Evolutionary conservation across 768 basidiomycete genomes (phyloP).

Genomic region (Cystofilobasidium ferigula): DNA sequence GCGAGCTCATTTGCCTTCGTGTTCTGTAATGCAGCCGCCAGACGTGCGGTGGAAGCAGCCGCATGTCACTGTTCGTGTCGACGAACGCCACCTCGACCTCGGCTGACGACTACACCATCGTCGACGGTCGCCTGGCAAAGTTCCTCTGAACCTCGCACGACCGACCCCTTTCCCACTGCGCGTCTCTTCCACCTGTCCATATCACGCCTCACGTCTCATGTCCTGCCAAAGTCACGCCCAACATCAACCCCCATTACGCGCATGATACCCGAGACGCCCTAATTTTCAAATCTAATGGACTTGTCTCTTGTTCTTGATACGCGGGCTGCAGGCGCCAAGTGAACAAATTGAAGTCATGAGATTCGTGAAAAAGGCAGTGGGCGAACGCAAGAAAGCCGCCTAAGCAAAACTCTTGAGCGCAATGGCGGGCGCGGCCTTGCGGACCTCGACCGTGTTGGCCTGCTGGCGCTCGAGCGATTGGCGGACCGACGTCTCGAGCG

Average conservation of each 20-base stretch:
- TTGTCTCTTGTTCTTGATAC: too few relatives aligned
- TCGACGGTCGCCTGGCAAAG: background rate
- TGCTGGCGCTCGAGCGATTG: conserved; percentile 47
- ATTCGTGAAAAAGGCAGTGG: background rate
- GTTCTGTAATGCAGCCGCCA: background rate
- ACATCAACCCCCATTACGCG: too few relatives aligned
- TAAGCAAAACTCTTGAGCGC: conserved; percentile 6
- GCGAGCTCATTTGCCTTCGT: too few relatives aligned
- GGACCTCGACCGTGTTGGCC: background rate
- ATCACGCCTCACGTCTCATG: too few relatives aligned
- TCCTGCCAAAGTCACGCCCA: too few relatives aligned
- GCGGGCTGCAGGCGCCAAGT: too few relatives aligned
- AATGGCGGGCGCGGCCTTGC: conserved; percentile 11
- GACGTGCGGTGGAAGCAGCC: background rate
- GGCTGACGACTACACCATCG: background rate
- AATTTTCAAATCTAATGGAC: too few relatives aligned
- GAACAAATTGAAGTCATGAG: background rate
- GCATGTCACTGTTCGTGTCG: background rate
- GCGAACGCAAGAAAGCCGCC: background rate
- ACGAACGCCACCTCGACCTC: background rate
- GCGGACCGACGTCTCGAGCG: conserved; percentile 66
- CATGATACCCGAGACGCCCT: too few relatives aligned
- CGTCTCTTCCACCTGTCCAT: too few relatives aligned
- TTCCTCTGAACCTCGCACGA: too few relatives aligned
- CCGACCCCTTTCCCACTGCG: too few relatives aligned